phyloP scores from a whole-genome alignment of 192 early-diverging fungal species.

The Coemansia sp. region DNA sequence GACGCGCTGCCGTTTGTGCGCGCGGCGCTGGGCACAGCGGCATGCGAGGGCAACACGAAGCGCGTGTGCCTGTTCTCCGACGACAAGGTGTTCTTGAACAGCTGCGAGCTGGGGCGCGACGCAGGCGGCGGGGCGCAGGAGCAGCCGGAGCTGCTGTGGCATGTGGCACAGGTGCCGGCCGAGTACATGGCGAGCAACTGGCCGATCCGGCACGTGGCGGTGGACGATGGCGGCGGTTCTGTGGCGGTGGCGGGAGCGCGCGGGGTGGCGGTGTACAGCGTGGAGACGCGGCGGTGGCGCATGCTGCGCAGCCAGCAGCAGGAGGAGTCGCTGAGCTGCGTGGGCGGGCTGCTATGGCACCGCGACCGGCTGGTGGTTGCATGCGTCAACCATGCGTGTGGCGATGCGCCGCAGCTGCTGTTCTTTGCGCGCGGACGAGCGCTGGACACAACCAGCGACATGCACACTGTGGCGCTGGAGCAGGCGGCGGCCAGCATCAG shows the following conservation, averaged over 20 bases:
- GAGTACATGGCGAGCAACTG: constrained; percentile 31
- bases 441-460: constrained; percentile 26
- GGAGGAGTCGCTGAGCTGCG: constrained; percentile 28
- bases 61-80: constrained; percentile 47
- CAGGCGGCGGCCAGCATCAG: constrained; percentile 23
- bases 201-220: constrained; percentile 60
- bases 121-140: background rate
- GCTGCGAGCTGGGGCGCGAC: constrained; percentile 13
- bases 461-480: constrained; percentile 24
- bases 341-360: constrained; percentile 50
- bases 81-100: constrained; percentile 41
- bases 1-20: constrained; percentile 40
- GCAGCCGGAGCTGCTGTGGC: constrained; percentile 40
- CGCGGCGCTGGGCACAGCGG: constrained; percentile 20
- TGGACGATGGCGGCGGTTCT: constrained; percentile 67
- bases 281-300: constrained; percentile 77
- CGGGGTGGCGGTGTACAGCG: constrained; percentile 80
- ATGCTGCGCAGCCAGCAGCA: constrained; percentile 83
- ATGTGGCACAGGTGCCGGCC: constrained; percentile 31
- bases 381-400: constrained; percentile 23
- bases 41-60: constrained; percentile 35
- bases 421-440: constrained; percentile 34
- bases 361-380: constrained; percentile 37
- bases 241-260: constrained; percentile 84
- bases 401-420: constrained; percentile 15